Evolutionary conservation across 2,329 filamentous ascomycete genomes (phyloP).

Genomic region (Arthrinium puccinioides): DNA sequence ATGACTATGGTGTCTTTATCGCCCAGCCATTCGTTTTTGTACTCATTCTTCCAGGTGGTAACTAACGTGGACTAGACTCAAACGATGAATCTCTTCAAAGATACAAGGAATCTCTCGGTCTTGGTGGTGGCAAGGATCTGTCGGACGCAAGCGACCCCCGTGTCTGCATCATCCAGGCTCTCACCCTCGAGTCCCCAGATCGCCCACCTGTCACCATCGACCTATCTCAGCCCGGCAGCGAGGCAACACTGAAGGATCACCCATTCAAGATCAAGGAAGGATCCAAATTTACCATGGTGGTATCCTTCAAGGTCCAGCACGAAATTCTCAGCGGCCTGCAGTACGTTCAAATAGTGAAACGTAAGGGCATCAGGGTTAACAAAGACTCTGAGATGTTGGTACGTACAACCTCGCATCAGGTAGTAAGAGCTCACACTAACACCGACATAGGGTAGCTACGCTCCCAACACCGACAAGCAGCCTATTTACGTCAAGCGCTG

Average conservation of each 20-base stretch:
- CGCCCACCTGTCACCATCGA: constrained; percentile 85
- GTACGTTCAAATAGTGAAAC: constrained; percentile 90
- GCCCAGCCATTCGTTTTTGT: no score
- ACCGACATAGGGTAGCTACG: constrained; percentile 70
- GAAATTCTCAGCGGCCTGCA: constrained; percentile 92
- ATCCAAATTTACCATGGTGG: constrained; percentile 88
- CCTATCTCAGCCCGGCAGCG: constrained; percentile 64
- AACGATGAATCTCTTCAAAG: constrained; percentile 91
- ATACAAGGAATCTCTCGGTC: constrained; percentile 94
- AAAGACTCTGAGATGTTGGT: constrained; percentile 99
- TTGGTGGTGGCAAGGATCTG: constrained; percentile 65
- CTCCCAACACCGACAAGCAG: constrained; percentile 85
- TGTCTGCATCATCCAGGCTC: constrained; percentile 86
- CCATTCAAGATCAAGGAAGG: constrained; percentile 98
- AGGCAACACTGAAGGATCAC: constrained; percentile 75
- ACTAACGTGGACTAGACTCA: constrained; percentile 35
- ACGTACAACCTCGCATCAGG: constrained; percentile 27
- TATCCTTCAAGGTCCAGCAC: constrained; percentile 91
- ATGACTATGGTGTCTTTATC: no score
- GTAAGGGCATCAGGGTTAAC: constrained; percentile 76
- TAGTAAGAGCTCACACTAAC: not conserved
- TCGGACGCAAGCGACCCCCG: constrained; percentile 76
- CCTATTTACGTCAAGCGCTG: constrained; percentile 85
- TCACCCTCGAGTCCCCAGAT: constrained; percentile 80
- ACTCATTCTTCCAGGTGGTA: no score